These are phyloP conservation scores for Plasmodiophora brassicae DNA, from an alignment of 208 protist genomes.

Conservation along the genomic window DNA sequence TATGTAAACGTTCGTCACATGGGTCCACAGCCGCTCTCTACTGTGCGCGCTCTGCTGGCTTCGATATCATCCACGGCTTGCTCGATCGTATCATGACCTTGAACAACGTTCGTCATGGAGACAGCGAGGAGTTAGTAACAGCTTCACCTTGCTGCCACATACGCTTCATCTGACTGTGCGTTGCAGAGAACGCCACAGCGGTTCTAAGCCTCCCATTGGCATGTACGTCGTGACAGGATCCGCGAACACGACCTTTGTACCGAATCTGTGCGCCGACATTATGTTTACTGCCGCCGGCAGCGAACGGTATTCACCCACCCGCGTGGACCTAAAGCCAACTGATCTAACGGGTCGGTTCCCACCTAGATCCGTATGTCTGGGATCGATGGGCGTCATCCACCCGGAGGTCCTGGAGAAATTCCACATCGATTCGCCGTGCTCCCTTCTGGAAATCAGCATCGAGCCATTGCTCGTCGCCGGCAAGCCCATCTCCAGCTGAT, in stretches of 20 bases:
- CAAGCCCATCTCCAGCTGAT: background rate
- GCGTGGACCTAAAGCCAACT: too few relatives aligned
- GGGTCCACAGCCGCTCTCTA: too few relatives aligned
- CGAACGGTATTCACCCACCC: background rate
- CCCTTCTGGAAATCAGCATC: slow-evolving; percentile 34
- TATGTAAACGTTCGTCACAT: too few relatives aligned
- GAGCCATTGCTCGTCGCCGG: slow-evolving; percentile 12
- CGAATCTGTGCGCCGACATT: background rate
- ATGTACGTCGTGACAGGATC: background rate
- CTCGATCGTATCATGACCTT: slow-evolving; percentile 31
- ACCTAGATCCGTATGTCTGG: background rate
- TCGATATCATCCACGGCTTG: slow-evolving; percentile 32
- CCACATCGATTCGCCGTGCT: slow-evolving; percentile 40
- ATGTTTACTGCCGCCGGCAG: background rate
- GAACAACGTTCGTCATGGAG: background rate
- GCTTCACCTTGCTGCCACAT: too few relatives aligned
- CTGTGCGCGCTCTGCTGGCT: background rate
- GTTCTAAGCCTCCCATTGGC: background rate
- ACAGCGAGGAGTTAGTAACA: background rate
- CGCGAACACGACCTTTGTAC: background rate
- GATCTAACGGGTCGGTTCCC: too few relatives aligned
- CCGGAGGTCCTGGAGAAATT: slow-evolving; percentile 47
- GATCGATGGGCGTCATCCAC: slow-evolving; percentile 44
- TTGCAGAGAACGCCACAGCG: too few relatives aligned
- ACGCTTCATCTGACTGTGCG: too few relatives aligned